Conservation (phyloP, 768 basidiomycete genomes). For the Chlorophyllum brunneum region DNA sequence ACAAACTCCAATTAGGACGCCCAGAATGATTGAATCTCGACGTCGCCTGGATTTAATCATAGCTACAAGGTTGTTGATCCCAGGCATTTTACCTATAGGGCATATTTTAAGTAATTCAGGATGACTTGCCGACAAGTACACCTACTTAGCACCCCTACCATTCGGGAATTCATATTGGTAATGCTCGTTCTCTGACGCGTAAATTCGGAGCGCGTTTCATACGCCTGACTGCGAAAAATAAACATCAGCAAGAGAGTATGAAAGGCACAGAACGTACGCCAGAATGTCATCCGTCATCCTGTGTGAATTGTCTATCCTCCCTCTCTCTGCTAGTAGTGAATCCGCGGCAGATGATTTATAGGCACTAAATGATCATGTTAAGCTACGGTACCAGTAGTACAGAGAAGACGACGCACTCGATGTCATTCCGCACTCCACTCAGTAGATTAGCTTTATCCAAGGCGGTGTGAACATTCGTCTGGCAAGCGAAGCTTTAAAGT, state of each 20-base stretch:
- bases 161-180: conserved; percentile 76
- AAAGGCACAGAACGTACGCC: conserved; percentile 47
- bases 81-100: conserved; percentile 81
- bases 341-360: conserved; percentile 91
- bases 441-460: conserved; percentile 86
- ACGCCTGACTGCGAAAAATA: conserved; percentile 72
- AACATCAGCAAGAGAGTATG: conserved; percentile 5
- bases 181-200: conserved; percentile 73
- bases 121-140: conserved; percentile 10
- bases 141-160: conserved; percentile 80
- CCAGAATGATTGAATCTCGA: conserved; percentile 87
- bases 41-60: conserved; percentile 93
- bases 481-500: background rate
- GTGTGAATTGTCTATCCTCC: conserved; percentile 89
- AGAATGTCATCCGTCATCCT: conserved; percentile 91
- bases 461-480: conserved; percentile 77
- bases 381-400: background rate
- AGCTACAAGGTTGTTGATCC: conserved; percentile 82
- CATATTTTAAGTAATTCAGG: conserved; percentile 3
- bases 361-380: conserved; percentile 45
- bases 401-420: conserved; percentile 59
- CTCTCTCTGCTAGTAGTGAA: conserved; percentile 81
- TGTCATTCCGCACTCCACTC: conserved; percentile 90
- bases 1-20: conserved; percentile 84
- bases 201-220: conserved; percentile 95